Conservation (phyloP, 176 grass and related monocot species). For the Lolium multiflorum region DNA sequence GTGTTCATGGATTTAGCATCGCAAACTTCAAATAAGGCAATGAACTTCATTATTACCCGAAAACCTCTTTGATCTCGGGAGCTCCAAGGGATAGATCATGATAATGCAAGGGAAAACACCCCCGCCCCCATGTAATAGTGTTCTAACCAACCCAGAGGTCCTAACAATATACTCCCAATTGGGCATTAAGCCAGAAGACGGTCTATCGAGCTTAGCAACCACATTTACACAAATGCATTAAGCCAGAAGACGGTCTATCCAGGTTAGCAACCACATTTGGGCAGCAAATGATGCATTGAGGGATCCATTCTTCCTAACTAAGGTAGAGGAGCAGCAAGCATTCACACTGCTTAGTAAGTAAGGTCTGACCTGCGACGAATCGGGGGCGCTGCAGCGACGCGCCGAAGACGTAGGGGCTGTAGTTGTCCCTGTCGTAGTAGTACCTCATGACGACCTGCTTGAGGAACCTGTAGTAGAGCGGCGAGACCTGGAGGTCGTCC, state of each 20-base stretch:
- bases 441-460: slow-evolving; percentile 74
- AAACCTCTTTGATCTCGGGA: not conserved
- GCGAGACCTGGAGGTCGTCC: slow-evolving; percentile 92
- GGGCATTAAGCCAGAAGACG: not conserved
- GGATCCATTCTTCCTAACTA: not conserved
- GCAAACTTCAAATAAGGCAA: not conserved
- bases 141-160: slow-evolving; percentile 24
- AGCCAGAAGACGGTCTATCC: not conserved
- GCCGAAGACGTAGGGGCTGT: slow-evolving; percentile 78
- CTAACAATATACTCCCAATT: not conserved
- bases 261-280: slow-evolving; percentile 18
- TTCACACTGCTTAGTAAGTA: slow-evolving; percentile 19
- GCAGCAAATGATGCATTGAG: not conserved
- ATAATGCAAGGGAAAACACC: not conserved
- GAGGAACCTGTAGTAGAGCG: slow-evolving; percentile 79
- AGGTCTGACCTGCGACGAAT: slow-evolving; percentile 80
- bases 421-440: slow-evolving; percentile 84
- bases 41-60: not conserved
- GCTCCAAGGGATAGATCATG: not conserved
- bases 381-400: slow-evolving; percentile 88
- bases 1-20: not conserved
- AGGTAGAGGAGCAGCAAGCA: not conserved
- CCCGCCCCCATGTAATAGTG: not conserved
- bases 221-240: not conserved
- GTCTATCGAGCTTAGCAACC: slow-evolving; percentile 20